These are phyloP conservation scores for Pistacia atlantica DNA, from an alignment of 345 rosid genomes.

Conservation along the genomic window DNA sequence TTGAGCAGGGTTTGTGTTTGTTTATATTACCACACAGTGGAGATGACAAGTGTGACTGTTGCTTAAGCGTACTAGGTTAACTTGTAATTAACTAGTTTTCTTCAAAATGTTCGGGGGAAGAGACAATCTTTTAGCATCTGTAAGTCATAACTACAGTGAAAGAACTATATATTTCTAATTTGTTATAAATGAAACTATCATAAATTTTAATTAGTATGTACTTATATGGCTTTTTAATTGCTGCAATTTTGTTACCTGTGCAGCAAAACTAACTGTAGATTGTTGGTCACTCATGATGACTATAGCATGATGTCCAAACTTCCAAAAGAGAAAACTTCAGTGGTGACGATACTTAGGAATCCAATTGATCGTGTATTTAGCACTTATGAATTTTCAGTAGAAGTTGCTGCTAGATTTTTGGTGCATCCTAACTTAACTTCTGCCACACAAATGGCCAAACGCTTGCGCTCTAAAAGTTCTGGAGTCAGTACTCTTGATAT, in stretches of 20 bases:
- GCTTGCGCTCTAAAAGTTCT: constrained; percentile 53
- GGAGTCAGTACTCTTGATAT: constrained; percentile 93
- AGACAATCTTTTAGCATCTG: too few species aligned
- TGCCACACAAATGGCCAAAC: constrained; percentile 66
- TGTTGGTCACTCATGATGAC: constrained; percentile 94
- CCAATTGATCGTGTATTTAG: constrained; percentile 90
- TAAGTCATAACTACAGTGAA: too few species aligned
- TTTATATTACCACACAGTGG: background rate
- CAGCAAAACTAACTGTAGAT: constrained; percentile 78
- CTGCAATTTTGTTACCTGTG: constrained; percentile 26
- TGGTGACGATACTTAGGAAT: constrained; percentile 87
- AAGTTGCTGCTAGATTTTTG: constrained; percentile 96
- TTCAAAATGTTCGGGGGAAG: background rate
- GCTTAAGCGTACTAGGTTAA: background rate
- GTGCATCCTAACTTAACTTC: constrained; percentile 93
- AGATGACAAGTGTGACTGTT: background rate
- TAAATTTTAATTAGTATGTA: background rate
- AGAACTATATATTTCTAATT: too few species aligned
- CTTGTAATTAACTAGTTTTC: background rate
- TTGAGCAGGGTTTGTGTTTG: background rate
- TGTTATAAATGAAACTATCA: background rate
- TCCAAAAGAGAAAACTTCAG: constrained; percentile 79
- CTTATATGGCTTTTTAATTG: constrained; percentile 6
- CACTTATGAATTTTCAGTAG: constrained; percentile 90
- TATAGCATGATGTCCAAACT: constrained; percentile 90